Evolutionary conservation across 2,329 filamentous ascomycete species (phyloP).

Genomic region (Dendrostoma leiphaemia): DNA sequence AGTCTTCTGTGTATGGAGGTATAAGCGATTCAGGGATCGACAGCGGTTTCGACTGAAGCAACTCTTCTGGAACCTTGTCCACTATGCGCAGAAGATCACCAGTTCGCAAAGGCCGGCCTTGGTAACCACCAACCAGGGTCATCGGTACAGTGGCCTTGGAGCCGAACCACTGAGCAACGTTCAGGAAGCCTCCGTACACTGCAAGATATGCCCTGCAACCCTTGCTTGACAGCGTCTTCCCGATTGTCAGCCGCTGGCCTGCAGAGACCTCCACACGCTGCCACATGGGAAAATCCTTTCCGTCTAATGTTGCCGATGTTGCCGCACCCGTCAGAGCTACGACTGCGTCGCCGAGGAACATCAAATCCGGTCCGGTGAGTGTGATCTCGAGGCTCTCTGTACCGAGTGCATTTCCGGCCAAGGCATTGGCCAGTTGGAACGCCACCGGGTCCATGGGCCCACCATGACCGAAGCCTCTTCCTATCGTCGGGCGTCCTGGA

Average conservation of each 20-base stretch:
- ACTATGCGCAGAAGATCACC: constrained; percentile 50
- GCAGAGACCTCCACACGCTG: constrained; percentile 41
- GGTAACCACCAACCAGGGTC: constrained; percentile 55
- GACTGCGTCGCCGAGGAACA: constrained; percentile 52
- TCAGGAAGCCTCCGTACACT: constrained; percentile 34
- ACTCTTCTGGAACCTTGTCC: constrained; percentile 20
- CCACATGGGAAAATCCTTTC: constrained; percentile 51
- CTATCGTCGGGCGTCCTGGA: constrained; percentile 53
- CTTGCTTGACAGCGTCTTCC: constrained; percentile 43
- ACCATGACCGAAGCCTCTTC: constrained; percentile 56
- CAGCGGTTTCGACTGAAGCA: constrained; percentile 31
- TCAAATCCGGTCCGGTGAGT: constrained; percentile 55
- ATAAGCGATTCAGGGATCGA: constrained; percentile 41
- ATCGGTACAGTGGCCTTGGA: constrained; percentile 56
- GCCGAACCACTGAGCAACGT: constrained; percentile 54
- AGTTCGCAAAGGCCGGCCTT: constrained; percentile 51
- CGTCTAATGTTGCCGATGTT: constrained; percentile 51
- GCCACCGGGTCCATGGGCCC: constrained; percentile 63
- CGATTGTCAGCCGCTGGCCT: constrained; percentile 52
- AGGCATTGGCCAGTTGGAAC: constrained; percentile 55
- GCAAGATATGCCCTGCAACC: constrained; percentile 60
- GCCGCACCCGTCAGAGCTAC: constrained; percentile 57
- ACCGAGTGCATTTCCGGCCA: constrained; percentile 53
- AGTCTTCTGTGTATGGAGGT: constrained; percentile 47
- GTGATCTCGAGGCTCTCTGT: constrained; percentile 60